These are phyloP conservation scores for Diplodia corticola DNA, from an alignment of 2,329 filamentous ascomycete species.

Conservation along the genomic window DNA sequence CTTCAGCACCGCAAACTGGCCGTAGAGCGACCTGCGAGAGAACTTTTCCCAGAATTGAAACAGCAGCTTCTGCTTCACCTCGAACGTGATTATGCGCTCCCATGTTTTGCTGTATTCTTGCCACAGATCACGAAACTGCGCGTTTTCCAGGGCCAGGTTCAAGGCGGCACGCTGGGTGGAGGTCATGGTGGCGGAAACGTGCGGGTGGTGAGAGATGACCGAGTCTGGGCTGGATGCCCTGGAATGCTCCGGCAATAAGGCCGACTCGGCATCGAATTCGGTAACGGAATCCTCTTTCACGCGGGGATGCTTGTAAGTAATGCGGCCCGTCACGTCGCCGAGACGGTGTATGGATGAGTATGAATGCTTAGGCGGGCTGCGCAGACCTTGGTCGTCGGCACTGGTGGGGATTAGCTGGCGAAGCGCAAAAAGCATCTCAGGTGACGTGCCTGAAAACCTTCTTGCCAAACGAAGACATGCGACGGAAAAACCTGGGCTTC, in stretches of 20 bases:
- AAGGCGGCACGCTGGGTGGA: conserved; percentile 5
- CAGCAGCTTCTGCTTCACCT: conserved; percentile 20
- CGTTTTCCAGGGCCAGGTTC: conserved; percentile 12
- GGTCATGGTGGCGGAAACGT: not conserved
- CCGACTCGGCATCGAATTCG: conserved; percentile 12
- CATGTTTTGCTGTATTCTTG: conserved; percentile 8
- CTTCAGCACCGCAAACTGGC: not conserved
- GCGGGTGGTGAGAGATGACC: conserved; percentile 11
- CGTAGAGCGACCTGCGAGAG: conserved; percentile 12
- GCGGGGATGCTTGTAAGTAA: conserved; percentile 14
- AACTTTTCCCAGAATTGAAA: conserved; percentile 15
- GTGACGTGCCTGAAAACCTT: conserved; percentile 12
- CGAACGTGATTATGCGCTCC: conserved; percentile 14
- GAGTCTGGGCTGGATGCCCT: conserved; percentile 20
- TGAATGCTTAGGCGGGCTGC: not conserved
- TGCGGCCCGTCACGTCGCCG: conserved; percentile 12
- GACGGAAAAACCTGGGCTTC: conserved; percentile 17
- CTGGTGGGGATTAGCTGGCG: not conserved
- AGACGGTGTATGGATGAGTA: conserved; percentile 9
- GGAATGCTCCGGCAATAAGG: conserved; percentile 6
- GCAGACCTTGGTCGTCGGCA: not conserved
- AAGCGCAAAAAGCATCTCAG: not conserved
- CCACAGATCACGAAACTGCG: conserved; percentile 16
- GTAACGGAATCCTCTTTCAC: conserved; percentile 19
- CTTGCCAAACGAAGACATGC: conserved; percentile 4